Evolutionary conservation across 192 early-diverging fungal genomes (phyloP).

Genomic region (Coemansia sp.): DNA sequence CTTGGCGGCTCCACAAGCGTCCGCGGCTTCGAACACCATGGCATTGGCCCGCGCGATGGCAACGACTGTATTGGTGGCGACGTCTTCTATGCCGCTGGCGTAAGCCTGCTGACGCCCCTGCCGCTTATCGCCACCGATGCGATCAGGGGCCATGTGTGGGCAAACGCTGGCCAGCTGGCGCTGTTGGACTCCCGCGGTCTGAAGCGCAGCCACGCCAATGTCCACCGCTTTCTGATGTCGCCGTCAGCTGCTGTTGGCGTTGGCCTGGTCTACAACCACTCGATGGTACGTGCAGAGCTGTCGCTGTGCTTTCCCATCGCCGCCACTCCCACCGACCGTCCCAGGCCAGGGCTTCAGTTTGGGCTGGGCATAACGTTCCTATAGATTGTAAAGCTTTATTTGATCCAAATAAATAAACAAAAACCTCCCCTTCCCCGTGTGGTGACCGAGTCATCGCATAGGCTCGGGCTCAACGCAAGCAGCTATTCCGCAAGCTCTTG

Average conservation of each 20-base stretch:
- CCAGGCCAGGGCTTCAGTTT: constrained; percentile 81
- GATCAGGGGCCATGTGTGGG: constrained; percentile 82
- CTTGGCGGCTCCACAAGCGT: constrained; percentile 86
- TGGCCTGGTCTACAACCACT: constrained; percentile 86
- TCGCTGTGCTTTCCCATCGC: constrained; percentile 87
- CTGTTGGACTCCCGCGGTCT: constrained; percentile 46
- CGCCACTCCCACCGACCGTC: constrained; percentile 62
- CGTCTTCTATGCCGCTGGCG: constrained; percentile 73
- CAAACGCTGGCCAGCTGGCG: constrained; percentile 82
- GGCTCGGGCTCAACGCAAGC: no score
- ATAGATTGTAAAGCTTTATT: constrained; percentile 1
- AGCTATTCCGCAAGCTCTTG: no score
- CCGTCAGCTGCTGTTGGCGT: constrained; percentile 79
- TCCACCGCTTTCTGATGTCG: constrained; percentile 55
- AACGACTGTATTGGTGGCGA: constrained; percentile 89
- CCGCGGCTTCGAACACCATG: constrained; percentile 85
- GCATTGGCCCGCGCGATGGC: constrained; percentile 84
- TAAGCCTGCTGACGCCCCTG: constrained; percentile 81
- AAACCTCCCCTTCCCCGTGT: no score
- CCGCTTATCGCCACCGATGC: constrained; percentile 66
- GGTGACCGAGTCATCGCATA: no score
- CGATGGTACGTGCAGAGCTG: constrained; percentile 83
- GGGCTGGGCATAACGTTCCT: constrained; percentile 84
- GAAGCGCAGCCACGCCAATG: constrained; percentile 14
- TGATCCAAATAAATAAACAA: no score